Evolutionary conservation across 2,329 filamentous ascomycete genomes (phyloP), one percentile per base, ranked within the genome.

Genomic region (Diaporthe longicolla): DNA sequence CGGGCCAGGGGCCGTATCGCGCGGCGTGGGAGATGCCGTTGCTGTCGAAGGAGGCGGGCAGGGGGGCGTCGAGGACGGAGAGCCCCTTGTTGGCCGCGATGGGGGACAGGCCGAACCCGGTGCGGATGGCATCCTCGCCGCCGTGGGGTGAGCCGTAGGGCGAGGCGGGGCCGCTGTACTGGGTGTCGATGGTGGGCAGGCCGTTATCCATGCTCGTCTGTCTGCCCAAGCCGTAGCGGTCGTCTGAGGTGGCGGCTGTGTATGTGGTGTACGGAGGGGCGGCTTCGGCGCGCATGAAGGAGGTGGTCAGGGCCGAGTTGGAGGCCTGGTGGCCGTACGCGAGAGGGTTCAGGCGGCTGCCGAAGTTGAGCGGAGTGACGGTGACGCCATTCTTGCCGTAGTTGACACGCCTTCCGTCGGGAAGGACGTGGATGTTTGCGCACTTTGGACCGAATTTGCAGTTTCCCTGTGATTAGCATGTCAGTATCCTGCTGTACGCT

Each of bases 401-500:
- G 84, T 98, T 98, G 82, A 98, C 94, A 81, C 96, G 91, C 79
- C 95, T 92, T 75, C 97, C 97, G 83, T 98, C 95, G 78, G 95
- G 95, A 65, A 98, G 92, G 80, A 98, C 93, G 84, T 99, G 97
- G 77, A 97, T 94, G 81, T 98, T 94, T 81, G 96, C 96, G 87
- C 97, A 99, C 85, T 98, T 98, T 77, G 95, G 94, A 76, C 97
- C 97, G 83, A 98, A 99, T 84, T 98, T 98, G 91, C 97, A 99
- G 85, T 98, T 98, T 78, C 97, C 97, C 95, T 98, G 55, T 40
- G 24, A 65, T 79, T 37, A 69, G 58, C 58, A 29, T 32, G 40
- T 73, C 70, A 59, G 29, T 35, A 21, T 35, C 17, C 54, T 75
- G 74, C 21, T 29, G 59, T 71, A 11, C n/a, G 48, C 21, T 40